Percentiles rank a stretch among this genome's conserved stretches.
These are phyloP conservation scores for Litsea cubeba DNA, from an alignment of 164 flowering plant species.

Conservation along the genomic window DNA sequence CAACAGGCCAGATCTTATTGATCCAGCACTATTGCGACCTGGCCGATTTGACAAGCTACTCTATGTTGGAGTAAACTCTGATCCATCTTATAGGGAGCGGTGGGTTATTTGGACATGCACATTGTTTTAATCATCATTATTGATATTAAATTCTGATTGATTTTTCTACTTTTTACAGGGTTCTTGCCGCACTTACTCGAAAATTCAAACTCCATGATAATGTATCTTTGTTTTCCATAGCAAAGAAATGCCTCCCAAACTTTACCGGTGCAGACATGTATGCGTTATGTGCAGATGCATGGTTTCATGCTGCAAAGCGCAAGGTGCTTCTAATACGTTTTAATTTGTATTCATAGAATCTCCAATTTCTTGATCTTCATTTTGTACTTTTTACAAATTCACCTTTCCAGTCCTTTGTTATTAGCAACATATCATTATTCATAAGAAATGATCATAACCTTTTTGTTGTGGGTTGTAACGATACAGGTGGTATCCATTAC, in stretches of 20 bases:
- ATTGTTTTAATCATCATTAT: background rate
- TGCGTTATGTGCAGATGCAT: constrained; percentile 72
- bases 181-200: constrained; percentile 85
- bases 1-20: constrained; percentile 94
- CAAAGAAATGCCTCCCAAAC: constrained; percentile 73
- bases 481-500: no score
- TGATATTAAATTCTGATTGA: background rate
- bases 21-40: constrained; percentile 91
- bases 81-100: constrained; percentile 78
- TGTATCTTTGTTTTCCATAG: constrained; percentile 64
- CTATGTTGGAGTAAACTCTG: constrained; percentile 89
- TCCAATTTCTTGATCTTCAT: background rate
- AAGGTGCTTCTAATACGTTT: constrained; percentile 32
- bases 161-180: constrained; percentile 34
- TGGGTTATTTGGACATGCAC: constrained; percentile 20
- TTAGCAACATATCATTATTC: no score
- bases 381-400: background rate
- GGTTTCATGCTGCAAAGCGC: constrained; percentile 96
- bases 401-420: no score
- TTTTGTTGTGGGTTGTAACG: no score
- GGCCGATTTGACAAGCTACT: constrained; percentile 93
- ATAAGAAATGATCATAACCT: no score
- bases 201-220: constrained; percentile 78
- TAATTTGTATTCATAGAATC: background rate
- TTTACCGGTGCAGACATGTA: constrained; percentile 93